These are phyloP conservation scores for Haplosporangium sp. DNA, from an alignment of 371 early-diverging fungal genomes.

Conservation along the genomic window DNA sequence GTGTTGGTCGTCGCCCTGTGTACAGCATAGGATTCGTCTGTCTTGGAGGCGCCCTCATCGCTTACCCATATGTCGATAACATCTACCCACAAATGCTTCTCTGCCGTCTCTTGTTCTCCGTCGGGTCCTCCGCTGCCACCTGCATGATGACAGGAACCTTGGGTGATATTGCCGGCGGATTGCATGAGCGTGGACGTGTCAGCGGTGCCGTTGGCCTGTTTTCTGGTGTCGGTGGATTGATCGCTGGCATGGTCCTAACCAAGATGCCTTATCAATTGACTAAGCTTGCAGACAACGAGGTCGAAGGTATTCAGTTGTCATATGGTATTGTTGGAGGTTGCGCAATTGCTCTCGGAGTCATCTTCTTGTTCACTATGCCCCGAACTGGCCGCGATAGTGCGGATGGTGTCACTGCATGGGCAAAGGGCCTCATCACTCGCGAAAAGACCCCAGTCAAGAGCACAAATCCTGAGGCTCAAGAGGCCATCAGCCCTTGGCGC, in stretches of 20 bases:
- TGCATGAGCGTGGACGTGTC: conserved; percentile 59
- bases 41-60: conserved; percentile 58
- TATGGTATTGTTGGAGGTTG: conserved; percentile 58
- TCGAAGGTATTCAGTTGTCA: conserved; percentile 50
- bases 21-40: conserved; percentile 61
- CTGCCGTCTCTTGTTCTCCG: conserved; percentile 66
- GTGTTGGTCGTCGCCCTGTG: conserved; percentile 61
- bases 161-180: conserved; percentile 61
- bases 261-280: conserved; percentile 57
- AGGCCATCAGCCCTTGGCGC: conserved; percentile 12
- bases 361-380: conserved; percentile 59
- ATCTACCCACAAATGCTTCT: conserved; percentile 62
- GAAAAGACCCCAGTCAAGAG: not conserved
- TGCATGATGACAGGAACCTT: conserved; percentile 77
- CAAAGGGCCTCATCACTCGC: conserved; percentile 6
- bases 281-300: conserved; percentile 12
- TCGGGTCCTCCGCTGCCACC: conserved; percentile 77
- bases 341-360: conserved; percentile 48
- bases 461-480: not conserved
- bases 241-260: conserved; percentile 62
- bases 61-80: conserved; percentile 58
- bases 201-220: conserved; percentile 65
- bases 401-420: conserved; percentile 3
- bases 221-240: conserved; percentile 64
- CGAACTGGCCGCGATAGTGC: conserved; percentile 14